Conservation (phyloP, 2,329 filamentous ascomycete species). For the Pseudocercospora pini-densiflorae region DNA sequence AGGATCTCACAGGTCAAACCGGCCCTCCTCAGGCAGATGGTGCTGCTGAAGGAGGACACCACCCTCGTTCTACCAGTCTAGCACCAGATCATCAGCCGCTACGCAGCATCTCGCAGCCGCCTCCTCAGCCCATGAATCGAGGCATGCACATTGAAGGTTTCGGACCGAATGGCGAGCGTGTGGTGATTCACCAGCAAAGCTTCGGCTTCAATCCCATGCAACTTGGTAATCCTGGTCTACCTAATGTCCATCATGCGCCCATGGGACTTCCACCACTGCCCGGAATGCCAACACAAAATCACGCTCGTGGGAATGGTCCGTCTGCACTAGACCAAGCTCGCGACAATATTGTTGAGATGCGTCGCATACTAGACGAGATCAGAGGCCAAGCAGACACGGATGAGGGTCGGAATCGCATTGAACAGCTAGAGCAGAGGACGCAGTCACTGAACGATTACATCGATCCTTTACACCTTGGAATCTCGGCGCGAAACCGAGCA, state of each 20-base stretch:
- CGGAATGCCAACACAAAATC: conserved; percentile 4
- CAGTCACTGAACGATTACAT: conserved; percentile 37
- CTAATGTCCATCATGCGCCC: conserved; percentile 9
- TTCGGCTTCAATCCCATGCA: conserved; percentile 13
- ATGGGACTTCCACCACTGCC: conserved; percentile 17
- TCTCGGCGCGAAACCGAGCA: background rate
- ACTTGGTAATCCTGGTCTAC: conserved; percentile 1
- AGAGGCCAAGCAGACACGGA: conserved; percentile 26
- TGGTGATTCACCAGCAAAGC: conserved; percentile 37
- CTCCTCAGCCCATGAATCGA: conserved; percentile 29
- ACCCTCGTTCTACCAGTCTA: background rate
- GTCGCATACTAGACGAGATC: conserved; percentile 37
- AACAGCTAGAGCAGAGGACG: conserved; percentile 30
- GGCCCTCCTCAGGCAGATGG: conserved; percentile 1
- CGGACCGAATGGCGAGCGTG: conserved; percentile 36
- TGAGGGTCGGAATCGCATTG: conserved; percentile 30
- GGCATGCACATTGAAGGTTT: conserved; percentile 37
- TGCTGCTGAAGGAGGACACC: conserved; percentile 9
- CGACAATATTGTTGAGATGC: conserved; percentile 39
- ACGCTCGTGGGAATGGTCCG: conserved; percentile 18
- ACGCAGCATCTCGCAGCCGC: conserved; percentile 20
- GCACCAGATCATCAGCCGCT: conserved; percentile 4
- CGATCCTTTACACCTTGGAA: conserved; percentile 32
- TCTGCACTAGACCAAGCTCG: conserved; percentile 39
- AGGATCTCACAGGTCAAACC: background rate